Percentiles rank a stretch among this genome's conserved stretches.
Evolutionary conservation across 495 filamentous ascomycete genomes (phyloP).

Genomic region (Xylaria telfairii): DNA sequence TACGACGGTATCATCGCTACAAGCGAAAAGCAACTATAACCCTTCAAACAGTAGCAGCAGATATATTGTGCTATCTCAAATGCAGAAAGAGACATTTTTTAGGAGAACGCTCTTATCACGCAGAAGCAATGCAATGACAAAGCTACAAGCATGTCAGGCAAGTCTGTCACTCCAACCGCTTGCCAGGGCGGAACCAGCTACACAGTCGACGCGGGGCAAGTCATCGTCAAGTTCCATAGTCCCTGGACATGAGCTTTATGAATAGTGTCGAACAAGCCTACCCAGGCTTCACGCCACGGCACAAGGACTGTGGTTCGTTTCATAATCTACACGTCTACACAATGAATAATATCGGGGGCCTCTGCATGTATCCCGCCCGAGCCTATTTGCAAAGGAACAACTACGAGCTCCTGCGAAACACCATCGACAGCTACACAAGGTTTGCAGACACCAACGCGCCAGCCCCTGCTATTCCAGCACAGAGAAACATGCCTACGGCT

Average conservation of each 20-base stretch:
- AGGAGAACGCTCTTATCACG: background rate
- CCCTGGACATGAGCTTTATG: slow-evolving; percentile 7
- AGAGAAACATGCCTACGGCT: background rate
- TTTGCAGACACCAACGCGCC: slow-evolving; percentile 1
- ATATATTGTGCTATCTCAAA: slow-evolving; percentile 11
- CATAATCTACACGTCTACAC: slow-evolving; percentile 5
- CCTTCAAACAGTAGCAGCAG: background rate
- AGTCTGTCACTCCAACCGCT: background rate
- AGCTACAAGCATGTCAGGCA: background rate
- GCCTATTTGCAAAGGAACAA: slow-evolving; percentile 3
- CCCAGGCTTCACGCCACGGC: slow-evolving; percentile 4
- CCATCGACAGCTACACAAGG: slow-evolving; percentile 19
- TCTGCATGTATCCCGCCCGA: slow-evolving; percentile 10
- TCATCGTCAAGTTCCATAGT: slow-evolving; percentile 13
- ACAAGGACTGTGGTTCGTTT: background rate
- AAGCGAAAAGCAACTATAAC: too few species aligned
- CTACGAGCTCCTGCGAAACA: slow-evolving; percentile 18
- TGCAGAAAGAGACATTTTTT: slow-evolving; percentile 13
- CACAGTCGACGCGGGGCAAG: slow-evolving; percentile 1
- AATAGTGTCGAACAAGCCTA: slow-evolving; percentile 10
- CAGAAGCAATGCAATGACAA: slow-evolving; percentile 12
- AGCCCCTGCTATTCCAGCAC: background rate
- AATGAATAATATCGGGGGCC: background rate
- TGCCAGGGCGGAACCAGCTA: slow-evolving; percentile 22
- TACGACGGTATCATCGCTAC: too few species aligned